A percentile compares a stretch with the other conserved stretches of the same genome.
These are phyloP conservation scores for Blastosporella zonata DNA, from an alignment of 1,284 basidiomycete genomes.

Conservation along the genomic window DNA sequence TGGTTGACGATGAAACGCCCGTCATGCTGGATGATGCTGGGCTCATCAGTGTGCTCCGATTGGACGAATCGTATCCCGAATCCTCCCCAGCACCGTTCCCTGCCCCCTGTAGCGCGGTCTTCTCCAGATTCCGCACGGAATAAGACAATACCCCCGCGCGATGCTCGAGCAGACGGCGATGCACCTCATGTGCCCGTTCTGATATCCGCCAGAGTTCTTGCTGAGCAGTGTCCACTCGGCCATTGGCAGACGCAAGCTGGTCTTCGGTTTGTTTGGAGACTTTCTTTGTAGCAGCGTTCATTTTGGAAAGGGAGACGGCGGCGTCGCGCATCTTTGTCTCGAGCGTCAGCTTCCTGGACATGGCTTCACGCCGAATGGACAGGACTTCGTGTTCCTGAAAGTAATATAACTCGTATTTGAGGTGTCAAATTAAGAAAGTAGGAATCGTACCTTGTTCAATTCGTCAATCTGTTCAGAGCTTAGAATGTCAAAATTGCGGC, in stretches of 20 bases:
- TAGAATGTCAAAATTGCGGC: slow-evolving; percentile 70
- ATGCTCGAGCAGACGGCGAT: slow-evolving; percentile 67
- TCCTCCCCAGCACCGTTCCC: slow-evolving; percentile 31
- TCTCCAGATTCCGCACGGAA: slow-evolving; percentile 67
- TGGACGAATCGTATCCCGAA: slow-evolving; percentile 53
- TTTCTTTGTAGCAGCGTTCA: slow-evolving; percentile 59
- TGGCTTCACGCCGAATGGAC: slow-evolving; percentile 55
- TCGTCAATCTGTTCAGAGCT: slow-evolving; percentile 87
- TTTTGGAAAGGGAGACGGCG: slow-evolving; percentile 63
- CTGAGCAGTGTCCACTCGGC: slow-evolving; percentile 65
- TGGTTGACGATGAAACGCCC: slow-evolving; percentile 41
- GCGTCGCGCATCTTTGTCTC: slow-evolving; percentile 83
- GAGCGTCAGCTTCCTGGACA: slow-evolving; percentile 65
- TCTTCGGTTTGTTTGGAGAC: slow-evolving; percentile 67
- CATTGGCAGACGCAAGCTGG: slow-evolving; percentile 65
- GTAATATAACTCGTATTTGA: slow-evolving; percentile 2
- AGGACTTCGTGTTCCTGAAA: slow-evolving; percentile 68
- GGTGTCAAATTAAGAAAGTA: not conserved
- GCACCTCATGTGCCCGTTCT: slow-evolving; percentile 58
- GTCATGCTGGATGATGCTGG: slow-evolving; percentile 48
- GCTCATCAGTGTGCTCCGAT: slow-evolving; percentile 48
- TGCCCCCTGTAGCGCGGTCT: slow-evolving; percentile 39
- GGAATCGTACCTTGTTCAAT: slow-evolving; percentile 76
- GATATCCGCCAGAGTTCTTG: slow-evolving; percentile 65
- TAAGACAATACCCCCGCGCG: slow-evolving; percentile 74